phyloP scores from a whole-genome alignment of 768 basidiomycete genomes.

The Termitomyces sp. region DNA sequence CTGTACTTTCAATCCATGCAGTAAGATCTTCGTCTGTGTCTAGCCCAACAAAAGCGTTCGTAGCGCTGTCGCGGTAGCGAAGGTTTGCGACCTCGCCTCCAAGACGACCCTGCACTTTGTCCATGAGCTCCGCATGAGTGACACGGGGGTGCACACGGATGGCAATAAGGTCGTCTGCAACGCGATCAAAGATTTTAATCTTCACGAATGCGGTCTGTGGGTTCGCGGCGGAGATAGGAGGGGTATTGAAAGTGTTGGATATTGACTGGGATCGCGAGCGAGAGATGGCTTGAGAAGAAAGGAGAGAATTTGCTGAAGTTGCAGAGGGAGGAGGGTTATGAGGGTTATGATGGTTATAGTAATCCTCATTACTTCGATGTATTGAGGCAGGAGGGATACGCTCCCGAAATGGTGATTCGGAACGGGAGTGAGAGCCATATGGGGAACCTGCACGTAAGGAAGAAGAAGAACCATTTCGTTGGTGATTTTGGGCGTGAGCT shows the following conservation, averaged over 20 bases:
- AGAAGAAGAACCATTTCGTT: conserved; percentile 45
- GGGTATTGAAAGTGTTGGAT: conserved; percentile 56
- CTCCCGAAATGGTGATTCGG: conserved; percentile 33
- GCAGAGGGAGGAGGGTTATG: conserved; percentile 23
- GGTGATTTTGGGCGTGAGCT: conserved; percentile 44
- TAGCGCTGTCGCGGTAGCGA: conserved; percentile 71
- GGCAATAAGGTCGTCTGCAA: conserved; percentile 93
- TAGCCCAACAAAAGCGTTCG: conserved; percentile 61
- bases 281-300: conserved; percentile 50
- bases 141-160: conserved; percentile 95
- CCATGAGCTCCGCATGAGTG: conserved; percentile 80
- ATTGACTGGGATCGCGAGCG: conserved; percentile 60
- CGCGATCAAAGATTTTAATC: conserved; percentile 95
- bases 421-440: conserved; percentile 39
- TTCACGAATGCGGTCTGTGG: conserved; percentile 90
- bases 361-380: conserved; percentile 21
- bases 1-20: conserved; percentile 73
- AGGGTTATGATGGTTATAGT: conserved; percentile 22
- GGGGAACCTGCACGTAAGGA: conserved; percentile 40
- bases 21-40: conserved; percentile 60
- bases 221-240: conserved; percentile 73
- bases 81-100: conserved; percentile 67
- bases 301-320: conserved; percentile 45
- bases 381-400: conserved; percentile 25
- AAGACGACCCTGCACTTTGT: conserved; percentile 85